Base-by-base conservation (phyloP, 306 rosid species). In the Casuarina glauca region DNA sequence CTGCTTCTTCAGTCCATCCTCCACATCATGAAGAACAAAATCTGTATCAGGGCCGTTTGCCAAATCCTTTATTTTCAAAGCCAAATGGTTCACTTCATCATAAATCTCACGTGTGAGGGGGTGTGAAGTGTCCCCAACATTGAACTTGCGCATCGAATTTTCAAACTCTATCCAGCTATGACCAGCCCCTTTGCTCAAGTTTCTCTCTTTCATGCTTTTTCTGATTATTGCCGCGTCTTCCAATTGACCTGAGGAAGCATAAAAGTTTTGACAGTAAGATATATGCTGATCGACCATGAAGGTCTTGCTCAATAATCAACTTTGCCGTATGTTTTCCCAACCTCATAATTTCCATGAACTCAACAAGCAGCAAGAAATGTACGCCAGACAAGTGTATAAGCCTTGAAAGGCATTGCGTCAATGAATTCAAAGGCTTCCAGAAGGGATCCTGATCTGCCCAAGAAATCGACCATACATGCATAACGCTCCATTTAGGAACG, bases 11-110 rank as follows among this genome's bases (percentile, higher is more conserved):
- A 71, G 88, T 46, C 86, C 89, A 64, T 90, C 91, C 80, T 88
- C 90, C 78, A 90, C 90, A 54, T 88, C 91, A 75, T 90, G 92
- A 82, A 90, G 92, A 66, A 88, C 94, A 81, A 88, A 88, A 75
- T 83, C 87, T 48, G 89, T 84, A 67, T 88, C 69, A 9, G 92
- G 92, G 66, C 77, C 79, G 83, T 90, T 86, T 35, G 92, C 92
- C 76, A 82, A 4, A 9, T 81, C 82, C 81, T 83, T 88, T 73
- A 90, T 90, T 61, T 83, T 77, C 12, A 45, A 69, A 79, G 76
- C 80, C 80, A 90, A 70, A 20, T 66, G 75, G 26, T 84, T 82
- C 26, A 90, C 87, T 76, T 86, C 86, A 69, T 88, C 79, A 60
- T 90, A 90, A 78, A 88, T 86, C 73, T 84, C 82, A 45, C 41